Evolutionary conservation across 2,329 filamentous ascomycete genomes (phyloP).

Genomic region (Geoglossum cookeanum): DNA sequence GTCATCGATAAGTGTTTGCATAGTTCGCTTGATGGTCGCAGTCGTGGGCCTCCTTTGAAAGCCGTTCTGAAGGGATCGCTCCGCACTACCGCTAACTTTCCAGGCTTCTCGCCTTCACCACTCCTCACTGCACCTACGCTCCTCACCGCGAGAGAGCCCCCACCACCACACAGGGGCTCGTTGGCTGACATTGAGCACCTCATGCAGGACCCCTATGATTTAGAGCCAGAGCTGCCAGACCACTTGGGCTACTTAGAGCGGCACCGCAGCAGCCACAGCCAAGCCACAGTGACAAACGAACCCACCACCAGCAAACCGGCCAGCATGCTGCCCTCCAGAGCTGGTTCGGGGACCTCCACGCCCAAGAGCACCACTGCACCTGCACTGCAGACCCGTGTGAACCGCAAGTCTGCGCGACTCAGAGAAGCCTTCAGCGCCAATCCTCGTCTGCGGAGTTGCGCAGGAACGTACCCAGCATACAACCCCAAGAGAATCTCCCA

Average conservation of each 20-base stretch:
- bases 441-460: neutral
- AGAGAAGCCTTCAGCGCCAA: neutral
- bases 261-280: neutral
- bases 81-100: neutral
- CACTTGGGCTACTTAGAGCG: neutral
- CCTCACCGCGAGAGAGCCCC: neutral
- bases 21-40: neutral
- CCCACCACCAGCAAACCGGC: neutral
- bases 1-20: neutral
- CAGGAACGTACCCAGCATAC: constrained; percentile 15
- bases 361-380: neutral
- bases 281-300: constrained; percentile 1
- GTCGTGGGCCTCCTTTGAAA: neutral
- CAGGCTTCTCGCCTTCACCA: neutral
- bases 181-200: neutral
- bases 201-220: neutral
- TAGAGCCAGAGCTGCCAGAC: neutral
- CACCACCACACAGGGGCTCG: neutral
- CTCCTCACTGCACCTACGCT: neutral
- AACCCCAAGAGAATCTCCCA: constrained; percentile 42
- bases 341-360: neutral
- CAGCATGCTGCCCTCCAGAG: neutral
- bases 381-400: neutral
- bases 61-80: neutral
- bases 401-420: neutral